Evolutionary conservation across 1,139 yeast genomes (phyloP).

Genomic region (Saccharomyces pastorianus): DNA sequence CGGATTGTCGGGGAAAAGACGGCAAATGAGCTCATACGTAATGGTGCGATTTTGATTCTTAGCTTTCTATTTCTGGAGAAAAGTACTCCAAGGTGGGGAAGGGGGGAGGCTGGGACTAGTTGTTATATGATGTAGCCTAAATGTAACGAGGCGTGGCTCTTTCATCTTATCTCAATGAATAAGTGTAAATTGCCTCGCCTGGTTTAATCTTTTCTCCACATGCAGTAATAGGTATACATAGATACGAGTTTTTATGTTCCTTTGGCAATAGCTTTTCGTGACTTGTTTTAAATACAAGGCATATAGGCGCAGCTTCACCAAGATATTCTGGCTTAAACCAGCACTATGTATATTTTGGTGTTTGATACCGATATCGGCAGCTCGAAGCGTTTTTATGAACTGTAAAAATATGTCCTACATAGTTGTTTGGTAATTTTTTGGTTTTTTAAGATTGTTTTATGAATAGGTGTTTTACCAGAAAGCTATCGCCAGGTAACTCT

Average conservation of each 20-base stretch:
- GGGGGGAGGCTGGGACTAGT: not conserved
- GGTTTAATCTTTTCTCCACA: not conserved
- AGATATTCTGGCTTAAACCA: not conserved
- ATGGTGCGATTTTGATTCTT: not conserved
- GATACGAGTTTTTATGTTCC: not conserved
- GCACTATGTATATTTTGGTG: no score
- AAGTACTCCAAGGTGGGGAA: not conserved
- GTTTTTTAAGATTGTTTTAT: no score
- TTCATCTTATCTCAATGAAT: not conserved
- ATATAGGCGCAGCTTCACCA: not conserved
- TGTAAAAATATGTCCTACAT: not conserved
- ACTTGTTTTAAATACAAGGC: no score
- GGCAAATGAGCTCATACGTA: not conserved
- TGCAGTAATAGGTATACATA: not conserved
- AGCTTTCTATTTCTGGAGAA: not conserved
- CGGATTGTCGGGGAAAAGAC: not conserved
- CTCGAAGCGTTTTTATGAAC: no score
- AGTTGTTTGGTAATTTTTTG: not conserved
- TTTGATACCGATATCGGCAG: no score
- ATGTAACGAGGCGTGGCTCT: not conserved
- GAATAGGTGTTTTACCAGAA: not conserved
- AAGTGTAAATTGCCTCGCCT: not conserved
- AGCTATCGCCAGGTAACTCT: not conserved
- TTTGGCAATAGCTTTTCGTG: no score
- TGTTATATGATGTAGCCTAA: not conserved